Conservation (phyloP, 805 yeast genomes). For the Yarrowia phangngaensis region DNA sequence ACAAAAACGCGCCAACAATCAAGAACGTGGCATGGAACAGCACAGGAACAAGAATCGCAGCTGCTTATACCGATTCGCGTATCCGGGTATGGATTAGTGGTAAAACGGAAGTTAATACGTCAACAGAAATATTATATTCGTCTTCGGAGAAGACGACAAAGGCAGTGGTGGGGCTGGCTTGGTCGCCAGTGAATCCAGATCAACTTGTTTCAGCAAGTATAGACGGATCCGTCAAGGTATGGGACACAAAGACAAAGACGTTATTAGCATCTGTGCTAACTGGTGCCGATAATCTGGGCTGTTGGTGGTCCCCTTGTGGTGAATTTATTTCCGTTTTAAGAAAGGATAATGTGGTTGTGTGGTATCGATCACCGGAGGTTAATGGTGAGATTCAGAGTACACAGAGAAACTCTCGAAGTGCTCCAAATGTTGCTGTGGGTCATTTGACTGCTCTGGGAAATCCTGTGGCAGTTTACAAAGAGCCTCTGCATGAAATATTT, state of each 20-base stretch:
- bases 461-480: slow-evolving; percentile 28
- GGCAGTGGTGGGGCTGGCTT: slow-evolving; percentile 44
- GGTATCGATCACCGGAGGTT: slow-evolving; percentile 37
- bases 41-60: slow-evolving; percentile 37
- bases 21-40: slow-evolving; percentile 36
- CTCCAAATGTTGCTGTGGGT: slow-evolving; percentile 2
- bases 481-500: slow-evolving; percentile 40
- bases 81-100: slow-evolving; percentile 40
- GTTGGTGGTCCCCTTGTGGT: slow-evolving; percentile 49
- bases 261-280: slow-evolving; percentile 39
- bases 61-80: slow-evolving; percentile 35
- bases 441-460: background rate
- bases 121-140: slow-evolving; percentile 36
- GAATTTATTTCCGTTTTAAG: slow-evolving; percentile 42
- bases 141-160: slow-evolving; percentile 43
- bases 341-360: slow-evolving; percentile 28
- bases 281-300: slow-evolving; percentile 30
- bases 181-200: slow-evolving; percentile 50
- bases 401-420: no score
- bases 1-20: background rate
- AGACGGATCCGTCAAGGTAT: slow-evolving; percentile 47
- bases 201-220: slow-evolving; percentile 49
- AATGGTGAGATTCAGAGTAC: no score
- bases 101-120: slow-evolving; percentile 38
- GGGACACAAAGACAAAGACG: slow-evolving; percentile 45